Evolutionary conservation across 2,329 filamentous ascomycete species (phyloP), one percentile per base, ranked within the genome.

Genomic region (Cytospora piceae): DNA sequence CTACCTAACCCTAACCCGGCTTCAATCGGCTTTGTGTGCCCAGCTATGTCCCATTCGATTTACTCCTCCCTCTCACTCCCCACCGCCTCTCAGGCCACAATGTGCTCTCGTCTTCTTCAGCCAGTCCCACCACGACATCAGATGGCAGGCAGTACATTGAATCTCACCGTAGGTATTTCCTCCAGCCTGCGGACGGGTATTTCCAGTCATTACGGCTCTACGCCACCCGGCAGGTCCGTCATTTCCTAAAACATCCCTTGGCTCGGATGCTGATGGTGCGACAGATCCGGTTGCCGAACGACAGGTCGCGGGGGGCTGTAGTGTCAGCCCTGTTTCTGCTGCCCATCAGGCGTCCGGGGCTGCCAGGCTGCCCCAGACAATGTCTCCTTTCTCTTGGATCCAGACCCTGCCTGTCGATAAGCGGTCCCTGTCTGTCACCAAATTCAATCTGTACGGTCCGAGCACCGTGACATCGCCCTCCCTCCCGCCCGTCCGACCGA

Each of bases 211-310:
- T 54, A 2, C 12, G 17, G 27, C 27, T 29, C 27, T 29, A 29
- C 27, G 27, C 27, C 27, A 29, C 27, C 9, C 53, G 17, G 53
- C 53, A 34, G 24, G 5, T 12, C 17, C 51, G 61, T 57, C 61
- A 57, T 51, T 63, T 24, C 61, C 61, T 39, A 63, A 51, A 57
- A 55, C 53, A 53, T 51, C n/a, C 29, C 53, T 46, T 57, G 51
- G 51, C 61, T 52, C 61, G 53, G 61, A 49, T 39, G 61, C 53
- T 37, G 53, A 63, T 63, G 53, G 29, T 57, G 61, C 39, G 61
- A 57, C 31, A 55, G 39, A 57, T 63, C 53, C 53, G 60, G 56
- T 55, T 63, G 39, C 53, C 60, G 60, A 63, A 57, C 15, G 60
- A 56, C 60, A 56, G 39, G 39, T 29, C n/a, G n/a, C 60, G 52